Evolutionary conservation across 2,329 filamentous ascomycete genomes (phyloP).

Genomic region (Botrytis galanthina): DNA sequence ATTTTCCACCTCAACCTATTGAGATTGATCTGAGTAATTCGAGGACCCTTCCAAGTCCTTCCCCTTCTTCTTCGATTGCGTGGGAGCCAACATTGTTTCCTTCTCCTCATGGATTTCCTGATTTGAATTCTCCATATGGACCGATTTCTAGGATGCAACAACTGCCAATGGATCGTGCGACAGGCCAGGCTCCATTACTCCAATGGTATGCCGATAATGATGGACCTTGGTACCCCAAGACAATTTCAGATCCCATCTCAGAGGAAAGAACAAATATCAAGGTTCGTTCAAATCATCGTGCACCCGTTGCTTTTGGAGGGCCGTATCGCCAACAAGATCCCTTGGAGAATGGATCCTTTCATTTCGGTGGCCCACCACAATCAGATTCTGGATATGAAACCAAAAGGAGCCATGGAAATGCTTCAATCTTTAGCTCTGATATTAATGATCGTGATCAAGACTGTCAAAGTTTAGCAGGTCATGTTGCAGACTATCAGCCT

Average conservation of each 20-base stretch:
- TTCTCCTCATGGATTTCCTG: constrained; percentile 28
- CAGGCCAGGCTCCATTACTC: constrained; percentile 33
- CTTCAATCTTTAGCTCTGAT: constrained; percentile 37
- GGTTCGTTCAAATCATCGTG: constrained; percentile 30
- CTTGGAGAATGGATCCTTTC: constrained; percentile 33
- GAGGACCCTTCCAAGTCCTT: constrained; percentile 34
- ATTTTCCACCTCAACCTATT: constrained; percentile 34
- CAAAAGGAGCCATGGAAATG: constrained; percentile 35
- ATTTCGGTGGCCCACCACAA: constrained; percentile 33
- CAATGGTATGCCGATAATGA: constrained; percentile 43
- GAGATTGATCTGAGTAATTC: constrained; percentile 36
- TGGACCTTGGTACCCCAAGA: constrained; percentile 46
- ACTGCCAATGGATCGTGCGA: constrained; percentile 27
- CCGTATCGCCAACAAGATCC: constrained; percentile 38
- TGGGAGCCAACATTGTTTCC: constrained; percentile 29
- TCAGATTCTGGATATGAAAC: constrained; percentile 41
- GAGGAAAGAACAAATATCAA: constrained; percentile 30
- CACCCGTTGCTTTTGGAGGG: constrained; percentile 27
- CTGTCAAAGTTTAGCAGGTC: constrained; percentile 32
- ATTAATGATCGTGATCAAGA: constrained; percentile 35
- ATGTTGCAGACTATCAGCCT: constrained; percentile 30
- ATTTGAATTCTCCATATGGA: constrained; percentile 27
- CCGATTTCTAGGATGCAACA: constrained; percentile 28
- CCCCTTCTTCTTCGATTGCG: constrained; percentile 24
- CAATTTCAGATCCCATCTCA: constrained; percentile 32